A percentile compares a stretch with the other conserved stretches of the same genome.
These are phyloP conservation scores for Leishmania arabica DNA, from an alignment of 208 protist genomes.

Conservation along the genomic window DNA sequence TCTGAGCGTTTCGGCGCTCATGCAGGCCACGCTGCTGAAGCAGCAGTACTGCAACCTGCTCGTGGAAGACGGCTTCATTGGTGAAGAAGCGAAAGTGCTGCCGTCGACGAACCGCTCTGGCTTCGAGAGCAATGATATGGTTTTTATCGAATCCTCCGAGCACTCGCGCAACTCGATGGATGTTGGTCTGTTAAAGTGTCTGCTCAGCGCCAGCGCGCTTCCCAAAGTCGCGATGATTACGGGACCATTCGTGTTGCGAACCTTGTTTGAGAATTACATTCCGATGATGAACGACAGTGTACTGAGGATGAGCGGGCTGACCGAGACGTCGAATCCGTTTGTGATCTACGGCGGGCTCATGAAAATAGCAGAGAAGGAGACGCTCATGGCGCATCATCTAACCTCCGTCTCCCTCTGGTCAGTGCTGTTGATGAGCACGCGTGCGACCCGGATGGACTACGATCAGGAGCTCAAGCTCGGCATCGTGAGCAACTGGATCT, in stretches of 20 bases:
- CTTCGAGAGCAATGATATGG: constrained; percentile 3
- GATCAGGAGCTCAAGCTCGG: constrained; percentile 57
- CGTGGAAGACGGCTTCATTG: constrained; percentile 49
- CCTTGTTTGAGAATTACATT: constrained; percentile 50
- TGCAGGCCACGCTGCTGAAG: constrained; percentile 66
- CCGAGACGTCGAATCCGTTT: constrained; percentile 48
- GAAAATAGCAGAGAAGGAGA: constrained; percentile 31
- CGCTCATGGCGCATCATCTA: constrained; percentile 44
- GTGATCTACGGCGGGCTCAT: constrained; percentile 72
- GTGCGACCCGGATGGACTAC: constrained; percentile 52
- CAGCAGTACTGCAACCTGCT: constrained; percentile 78
- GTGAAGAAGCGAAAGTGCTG: not conserved
- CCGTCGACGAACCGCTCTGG: not conserved
- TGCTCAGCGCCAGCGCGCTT: constrained; percentile 62
- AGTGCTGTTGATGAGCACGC: constrained; percentile 65
- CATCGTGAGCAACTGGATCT: constrained; percentile 78
- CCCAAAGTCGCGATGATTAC: constrained; percentile 67
- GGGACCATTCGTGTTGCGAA: constrained; percentile 52
- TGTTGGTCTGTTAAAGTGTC: constrained; percentile 70
- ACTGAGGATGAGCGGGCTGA: constrained; percentile 28
- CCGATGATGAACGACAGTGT: constrained; percentile 46
- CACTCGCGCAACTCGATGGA: constrained; percentile 58
- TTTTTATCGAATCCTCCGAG: constrained; percentile 67
- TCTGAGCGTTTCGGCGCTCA: constrained; percentile 67
- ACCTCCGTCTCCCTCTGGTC: constrained; percentile 72